Evolutionary conservation across 176 grass and related monocot genomes (phyloP).

Genomic region (Thalia dealbata): DNA sequence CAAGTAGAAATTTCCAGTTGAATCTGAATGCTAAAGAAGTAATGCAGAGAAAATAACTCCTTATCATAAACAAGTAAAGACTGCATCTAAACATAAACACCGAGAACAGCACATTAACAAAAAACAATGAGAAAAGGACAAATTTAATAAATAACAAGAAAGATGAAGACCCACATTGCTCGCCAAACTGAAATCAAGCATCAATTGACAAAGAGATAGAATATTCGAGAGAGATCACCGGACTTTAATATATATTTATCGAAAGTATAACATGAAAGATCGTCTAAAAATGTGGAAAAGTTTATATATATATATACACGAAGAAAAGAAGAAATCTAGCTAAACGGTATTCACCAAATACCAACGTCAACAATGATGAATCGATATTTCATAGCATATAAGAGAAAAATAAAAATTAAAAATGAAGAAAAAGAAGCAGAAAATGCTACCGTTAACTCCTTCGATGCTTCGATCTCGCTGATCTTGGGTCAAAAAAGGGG

Average conservation of each 20-base stretch:
- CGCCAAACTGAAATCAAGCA: not conserved
- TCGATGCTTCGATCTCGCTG: slow-evolving; percentile 17
- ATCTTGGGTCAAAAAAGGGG: not conserved
- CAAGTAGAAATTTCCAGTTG: not conserved
- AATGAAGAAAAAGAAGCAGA: not conserved
- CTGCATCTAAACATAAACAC: not conserved
- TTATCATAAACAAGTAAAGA: too few species aligned
- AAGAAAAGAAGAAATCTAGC: not conserved
- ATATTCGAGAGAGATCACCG: not conserved
- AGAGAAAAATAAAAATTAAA: not conserved
- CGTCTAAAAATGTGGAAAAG: not conserved
- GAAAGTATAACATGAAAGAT: not conserved
- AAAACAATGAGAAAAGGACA: not conserved
- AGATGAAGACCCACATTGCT: not conserved
- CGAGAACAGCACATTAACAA: not conserved
- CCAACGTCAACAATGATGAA: not conserved
- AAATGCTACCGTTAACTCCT: slow-evolving; percentile 42
- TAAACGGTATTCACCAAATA: not conserved
- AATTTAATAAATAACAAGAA: not conserved
- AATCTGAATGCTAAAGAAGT: not conserved
- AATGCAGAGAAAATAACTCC: not conserved
- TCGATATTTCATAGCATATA: not conserved
- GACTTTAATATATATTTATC: not conserved
- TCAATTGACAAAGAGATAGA: not conserved
- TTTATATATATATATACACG: too few species aligned